These are phyloP conservation scores for Neospermospora avenae DNA, from an alignment of 2,329 filamentous ascomycete species.

Conservation along the genomic window DNA sequence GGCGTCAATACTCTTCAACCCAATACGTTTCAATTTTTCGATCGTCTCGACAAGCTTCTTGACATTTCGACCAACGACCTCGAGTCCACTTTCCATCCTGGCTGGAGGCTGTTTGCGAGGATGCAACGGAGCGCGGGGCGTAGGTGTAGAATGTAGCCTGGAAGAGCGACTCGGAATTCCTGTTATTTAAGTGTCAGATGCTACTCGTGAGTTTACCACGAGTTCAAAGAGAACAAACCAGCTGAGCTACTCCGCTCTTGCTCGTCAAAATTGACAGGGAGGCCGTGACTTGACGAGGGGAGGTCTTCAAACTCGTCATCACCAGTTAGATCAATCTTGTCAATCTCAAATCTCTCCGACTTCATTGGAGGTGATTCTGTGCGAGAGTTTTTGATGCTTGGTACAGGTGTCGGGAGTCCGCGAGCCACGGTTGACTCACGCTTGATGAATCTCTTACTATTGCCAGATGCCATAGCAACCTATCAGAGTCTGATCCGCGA, in stretches of 20 bases:
- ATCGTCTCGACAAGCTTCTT: constrained; percentile 65
- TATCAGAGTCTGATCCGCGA: background rate
- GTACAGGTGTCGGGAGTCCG: background rate
- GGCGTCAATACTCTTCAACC: constrained; percentile 61
- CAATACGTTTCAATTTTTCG: constrained; percentile 66
- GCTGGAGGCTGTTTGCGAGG: background rate
- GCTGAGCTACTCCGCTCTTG: background rate
- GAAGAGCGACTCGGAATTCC: background rate
- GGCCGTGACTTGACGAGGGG: constrained; percentile 1
- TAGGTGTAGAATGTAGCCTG: background rate
- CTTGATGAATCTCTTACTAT: background rate
- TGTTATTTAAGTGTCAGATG: background rate
- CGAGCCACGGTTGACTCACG: constrained; percentile 17
- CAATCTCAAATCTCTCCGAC: background rate
- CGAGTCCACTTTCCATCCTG: constrained; percentile 35
- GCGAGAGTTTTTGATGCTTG: background rate
- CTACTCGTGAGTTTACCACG: background rate
- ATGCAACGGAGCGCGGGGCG: background rate
- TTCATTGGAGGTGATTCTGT: background rate
- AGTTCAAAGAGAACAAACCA: background rate
- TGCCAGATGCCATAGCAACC: constrained; percentile 2
- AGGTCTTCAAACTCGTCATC: background rate
- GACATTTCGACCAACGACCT: constrained; percentile 57
- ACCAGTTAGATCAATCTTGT: background rate
- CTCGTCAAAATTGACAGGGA: background rate